A percentile compares a stretch with the other conserved stretches of the same genome.
Evolutionary conservation across 306 rosid species (phyloP).

Genomic region (Inga oerstediana): DNA sequence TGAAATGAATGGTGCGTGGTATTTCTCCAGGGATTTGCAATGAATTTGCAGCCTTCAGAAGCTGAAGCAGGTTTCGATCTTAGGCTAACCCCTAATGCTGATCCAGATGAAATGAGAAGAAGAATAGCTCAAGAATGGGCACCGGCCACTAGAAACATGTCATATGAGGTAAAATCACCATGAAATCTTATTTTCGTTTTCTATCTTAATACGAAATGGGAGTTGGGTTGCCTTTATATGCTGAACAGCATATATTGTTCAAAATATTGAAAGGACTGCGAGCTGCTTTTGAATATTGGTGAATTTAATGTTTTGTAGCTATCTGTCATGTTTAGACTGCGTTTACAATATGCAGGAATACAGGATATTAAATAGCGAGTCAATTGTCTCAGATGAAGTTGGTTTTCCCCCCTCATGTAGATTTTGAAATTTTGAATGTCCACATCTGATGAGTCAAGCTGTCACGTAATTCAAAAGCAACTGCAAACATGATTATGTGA

Average conservation of each 20-base stretch:
- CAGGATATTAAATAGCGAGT: neutral
- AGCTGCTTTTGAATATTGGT: neutral
- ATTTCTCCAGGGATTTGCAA: constrained; percentile 72
- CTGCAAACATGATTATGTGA: neutral
- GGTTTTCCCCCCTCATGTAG: neutral
- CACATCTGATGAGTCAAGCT: neutral
- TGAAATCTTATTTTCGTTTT: neutral
- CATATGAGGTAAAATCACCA: constrained; percentile 56
- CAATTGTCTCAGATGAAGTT: neutral
- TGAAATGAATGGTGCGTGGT: constrained; percentile 9
- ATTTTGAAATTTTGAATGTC: neutral
- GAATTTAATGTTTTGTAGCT: constrained; percentile 11
- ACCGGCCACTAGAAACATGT: constrained; percentile 69
- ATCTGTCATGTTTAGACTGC: neutral
- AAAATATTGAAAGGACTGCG: neutral
- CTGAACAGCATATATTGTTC: neutral
- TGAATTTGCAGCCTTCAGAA: constrained; percentile 93
- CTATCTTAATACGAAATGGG: neutral
- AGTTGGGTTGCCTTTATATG: neutral
- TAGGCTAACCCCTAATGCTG: constrained; percentile 68
- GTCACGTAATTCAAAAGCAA: neutral
- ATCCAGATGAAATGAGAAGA: constrained; percentile 68
- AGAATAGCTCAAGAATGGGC: constrained; percentile 86
- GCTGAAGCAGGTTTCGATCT: constrained; percentile 91
- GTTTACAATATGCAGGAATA: neutral